Evolutionary conservation across 75 land plant genomes (phyloP).

Genomic region (Sequoiadendron giganteum): DNA sequence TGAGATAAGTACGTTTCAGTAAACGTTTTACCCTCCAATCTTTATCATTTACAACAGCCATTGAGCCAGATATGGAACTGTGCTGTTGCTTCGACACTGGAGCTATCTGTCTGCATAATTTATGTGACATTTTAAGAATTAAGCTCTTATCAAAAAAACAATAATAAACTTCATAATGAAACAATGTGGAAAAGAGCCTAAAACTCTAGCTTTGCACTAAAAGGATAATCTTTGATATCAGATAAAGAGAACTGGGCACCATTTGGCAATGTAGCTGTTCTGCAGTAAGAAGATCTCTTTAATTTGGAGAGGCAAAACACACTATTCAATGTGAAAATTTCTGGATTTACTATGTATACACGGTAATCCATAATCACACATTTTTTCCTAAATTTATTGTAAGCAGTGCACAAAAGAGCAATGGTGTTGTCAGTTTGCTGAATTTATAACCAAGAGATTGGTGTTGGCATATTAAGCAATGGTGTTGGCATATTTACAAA

Average conservation of each 20-base stretch:
- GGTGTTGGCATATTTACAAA: background rate
- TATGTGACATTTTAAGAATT: background rate
- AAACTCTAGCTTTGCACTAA: slow-evolving; percentile 5
- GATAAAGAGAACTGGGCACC: background rate
- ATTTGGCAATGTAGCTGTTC: background rate
- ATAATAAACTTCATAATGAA: background rate
- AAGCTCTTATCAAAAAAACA: background rate
- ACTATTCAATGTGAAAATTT: background rate
- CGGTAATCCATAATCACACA: background rate
- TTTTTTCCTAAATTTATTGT: background rate
- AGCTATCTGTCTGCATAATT: slow-evolving; percentile 4
- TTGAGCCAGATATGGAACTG: slow-evolving; percentile 1
- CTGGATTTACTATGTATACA: background rate
- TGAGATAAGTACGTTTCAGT: slow-evolving; percentile 58
- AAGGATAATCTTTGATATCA: background rate
- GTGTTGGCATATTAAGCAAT: background rate
- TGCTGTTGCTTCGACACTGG: slow-evolving; percentile 3
- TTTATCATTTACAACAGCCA: slow-evolving; percentile 20
- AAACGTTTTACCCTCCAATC: slow-evolving; percentile 49
- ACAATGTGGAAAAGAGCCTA: background rate
- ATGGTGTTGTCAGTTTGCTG: background rate
- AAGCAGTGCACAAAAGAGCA: background rate
- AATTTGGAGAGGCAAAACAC: background rate
- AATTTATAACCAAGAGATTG: background rate
- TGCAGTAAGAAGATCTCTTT: background rate